Percentiles rank a stretch among this genome's conserved stretches.
phyloP scores from a whole-genome alignment of 1,139 yeast genomes.

The Torulaspora globosa region DNA sequence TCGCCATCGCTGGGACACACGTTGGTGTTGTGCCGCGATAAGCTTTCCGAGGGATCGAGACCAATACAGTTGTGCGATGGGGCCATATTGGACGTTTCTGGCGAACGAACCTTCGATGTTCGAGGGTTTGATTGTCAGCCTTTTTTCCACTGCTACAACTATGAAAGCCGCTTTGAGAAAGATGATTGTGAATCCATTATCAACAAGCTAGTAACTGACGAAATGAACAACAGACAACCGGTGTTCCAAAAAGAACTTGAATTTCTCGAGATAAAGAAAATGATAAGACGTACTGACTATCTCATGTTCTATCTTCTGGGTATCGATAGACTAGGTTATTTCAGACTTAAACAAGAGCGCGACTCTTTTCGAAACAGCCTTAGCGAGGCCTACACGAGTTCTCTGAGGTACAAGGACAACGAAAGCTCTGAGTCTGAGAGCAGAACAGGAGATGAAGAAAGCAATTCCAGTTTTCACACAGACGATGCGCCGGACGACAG shows the following conservation, averaged over 20 bases:
- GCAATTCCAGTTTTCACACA: neutral
- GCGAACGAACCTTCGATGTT: constrained; percentile 10
- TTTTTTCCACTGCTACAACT: constrained; percentile 22
- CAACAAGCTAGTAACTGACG: constrained; percentile 21
- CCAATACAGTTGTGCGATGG: constrained; percentile 5
- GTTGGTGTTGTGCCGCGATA: constrained; percentile 1
- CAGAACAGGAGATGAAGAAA: constrained; percentile 5
- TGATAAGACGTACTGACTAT: constrained; percentile 20
- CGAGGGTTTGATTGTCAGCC: constrained; percentile 24
- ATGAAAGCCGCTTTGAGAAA: constrained; percentile 23
- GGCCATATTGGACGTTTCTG: constrained; percentile 10
- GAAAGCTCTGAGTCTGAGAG: constrained; percentile 1
- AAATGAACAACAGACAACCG: constrained; percentile 16
- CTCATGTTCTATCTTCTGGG: constrained; percentile 28
- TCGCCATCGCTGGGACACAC: constrained; percentile 17
- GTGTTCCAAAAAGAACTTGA: constrained; percentile 29
- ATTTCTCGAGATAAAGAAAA: constrained; percentile 19
- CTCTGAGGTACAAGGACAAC: constrained; percentile 12
- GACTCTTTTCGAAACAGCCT: constrained; percentile 23
- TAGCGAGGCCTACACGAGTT: constrained; percentile 15
- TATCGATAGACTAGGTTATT: constrained; percentile 28
- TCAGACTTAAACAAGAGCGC: constrained; percentile 23
- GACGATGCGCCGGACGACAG: neutral
- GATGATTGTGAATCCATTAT: constrained; percentile 27
- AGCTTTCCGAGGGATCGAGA: neutral